A percentile compares a stretch with the other conserved stretches of the same genome.
phyloP scores from a whole-genome alignment of 495 filamentous ascomycete species.

The Hypoxylon fragiforme region DNA sequence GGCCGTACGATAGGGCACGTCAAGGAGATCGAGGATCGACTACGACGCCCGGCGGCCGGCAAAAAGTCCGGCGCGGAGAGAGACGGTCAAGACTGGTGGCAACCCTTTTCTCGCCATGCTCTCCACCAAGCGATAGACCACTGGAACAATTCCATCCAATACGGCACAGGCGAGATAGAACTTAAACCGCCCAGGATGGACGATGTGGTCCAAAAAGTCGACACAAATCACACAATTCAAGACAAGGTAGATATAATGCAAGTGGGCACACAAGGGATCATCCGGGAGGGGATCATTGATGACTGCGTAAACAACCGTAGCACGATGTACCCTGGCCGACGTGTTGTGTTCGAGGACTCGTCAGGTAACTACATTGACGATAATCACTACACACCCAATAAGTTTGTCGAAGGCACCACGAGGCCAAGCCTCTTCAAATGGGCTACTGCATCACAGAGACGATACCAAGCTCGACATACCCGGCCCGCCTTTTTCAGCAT shows the following conservation, averaged over 20 bases:
- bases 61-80: background rate
- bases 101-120: conserved; percentile 18
- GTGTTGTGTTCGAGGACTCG: conserved; percentile 22
- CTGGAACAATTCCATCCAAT: conserved; percentile 21
- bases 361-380: conserved; percentile 11
- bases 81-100: conserved; percentile 14
- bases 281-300: conserved; percentile 38
- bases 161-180: conserved; percentile 25
- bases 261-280: background rate
- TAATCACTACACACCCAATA: conserved; percentile 4
- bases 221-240: too few species aligned
- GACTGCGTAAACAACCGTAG: conserved; percentile 37
- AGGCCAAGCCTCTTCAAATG: conserved; percentile 38
- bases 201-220: too few species aligned
- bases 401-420: conserved; percentile 13
- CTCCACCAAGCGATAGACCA: conserved; percentile 9
- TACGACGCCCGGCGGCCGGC: conserved; percentile 11
- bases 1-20: conserved; percentile 33
- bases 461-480: conserved; percentile 33
- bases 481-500: conserved; percentile 31
- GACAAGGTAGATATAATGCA: conserved; percentile 19
- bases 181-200: conserved; percentile 23
- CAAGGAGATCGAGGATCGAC: conserved; percentile 21
- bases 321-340: conserved; percentile 32
- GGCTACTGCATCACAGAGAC: conserved; percentile 34